Evolutionary conservation across 2,329 filamentous ascomycete species (phyloP).

Genomic region (Xylaria sp.): DNA sequence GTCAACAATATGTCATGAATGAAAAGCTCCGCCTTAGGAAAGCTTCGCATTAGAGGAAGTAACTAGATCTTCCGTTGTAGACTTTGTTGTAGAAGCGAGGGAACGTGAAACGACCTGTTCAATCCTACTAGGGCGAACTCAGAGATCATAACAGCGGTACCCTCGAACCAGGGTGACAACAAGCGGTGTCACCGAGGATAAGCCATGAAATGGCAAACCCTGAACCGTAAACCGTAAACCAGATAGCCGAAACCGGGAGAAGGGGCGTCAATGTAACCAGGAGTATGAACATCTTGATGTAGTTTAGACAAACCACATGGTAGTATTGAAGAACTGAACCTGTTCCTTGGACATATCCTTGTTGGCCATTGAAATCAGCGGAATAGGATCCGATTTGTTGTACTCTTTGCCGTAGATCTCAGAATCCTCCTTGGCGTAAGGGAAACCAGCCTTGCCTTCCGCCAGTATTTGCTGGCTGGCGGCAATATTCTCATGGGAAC

Average conservation of each 20-base stretch:
- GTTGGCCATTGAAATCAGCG: conserved; percentile 37
- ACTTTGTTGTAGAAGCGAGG: too few relatives aligned
- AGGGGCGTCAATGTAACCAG: not conserved
- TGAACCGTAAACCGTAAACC: conserved; percentile 19
- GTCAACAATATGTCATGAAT: too few relatives aligned
- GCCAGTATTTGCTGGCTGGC: conserved; percentile 49
- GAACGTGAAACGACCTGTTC: too few relatives aligned
- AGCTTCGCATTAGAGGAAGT: too few relatives aligned
- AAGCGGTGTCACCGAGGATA: too few relatives aligned
- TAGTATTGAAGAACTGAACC: conserved; percentile 37
- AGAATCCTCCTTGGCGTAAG: conserved; percentile 31
- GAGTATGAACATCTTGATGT: not conserved
- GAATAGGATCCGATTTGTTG: conserved; percentile 20
- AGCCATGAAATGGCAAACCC: not conserved
- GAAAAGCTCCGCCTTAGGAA: too few relatives aligned
- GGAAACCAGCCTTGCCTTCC: conserved; percentile 44
- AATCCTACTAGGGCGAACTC: too few relatives aligned
- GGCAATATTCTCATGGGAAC: conserved; percentile 66
- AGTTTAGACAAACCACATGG: conserved; percentile 50
- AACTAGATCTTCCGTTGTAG: too few relatives aligned
- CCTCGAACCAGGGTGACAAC: too few relatives aligned
- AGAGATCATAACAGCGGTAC: too few relatives aligned
- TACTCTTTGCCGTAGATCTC: conserved; percentile 21
- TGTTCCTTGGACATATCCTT: conserved; percentile 16
- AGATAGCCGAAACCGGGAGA: conserved; percentile 26